Conservation (phyloP, 768 basidiomycete genomes). For the Gyrodon lividus region DNA sequence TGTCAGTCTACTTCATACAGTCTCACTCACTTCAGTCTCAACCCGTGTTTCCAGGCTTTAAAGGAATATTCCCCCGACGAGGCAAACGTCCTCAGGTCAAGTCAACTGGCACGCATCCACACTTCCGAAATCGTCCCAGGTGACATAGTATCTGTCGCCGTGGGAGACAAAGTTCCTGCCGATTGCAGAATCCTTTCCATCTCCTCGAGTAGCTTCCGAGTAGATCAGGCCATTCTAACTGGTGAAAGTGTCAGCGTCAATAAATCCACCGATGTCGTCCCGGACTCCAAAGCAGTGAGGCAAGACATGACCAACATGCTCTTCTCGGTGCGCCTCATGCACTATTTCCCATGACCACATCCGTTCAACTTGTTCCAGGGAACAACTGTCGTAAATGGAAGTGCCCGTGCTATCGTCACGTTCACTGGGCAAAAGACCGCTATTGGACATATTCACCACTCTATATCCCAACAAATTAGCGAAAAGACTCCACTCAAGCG, state of each 20-base stretch:
- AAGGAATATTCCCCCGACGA: conserved; percentile 98
- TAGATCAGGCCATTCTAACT: conserved; percentile 96
- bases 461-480: conserved; percentile 87
- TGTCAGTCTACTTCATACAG: conserved; percentile 47
- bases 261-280: conserved; percentile 69
- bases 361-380: conserved; percentile 49
- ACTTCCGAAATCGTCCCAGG: conserved; percentile 92
- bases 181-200: conserved; percentile 90
- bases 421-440: conserved; percentile 86
- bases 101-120: conserved; percentile 69
- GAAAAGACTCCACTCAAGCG: conserved; percentile 98
- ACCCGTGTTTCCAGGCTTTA: conserved; percentile 60
- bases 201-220: conserved; percentile 88
- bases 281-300: conserved; percentile 82
- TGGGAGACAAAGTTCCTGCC: conserved; percentile 94
- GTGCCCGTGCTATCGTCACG: conserved; percentile 81
- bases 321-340: conserved; percentile 65
- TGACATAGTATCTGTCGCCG: conserved; percentile 86
- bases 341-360: not conserved
- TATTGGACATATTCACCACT: conserved; percentile 96
- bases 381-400: conserved; percentile 95
- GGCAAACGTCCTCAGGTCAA: conserved; percentile 82
- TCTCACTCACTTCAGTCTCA: not conserved
- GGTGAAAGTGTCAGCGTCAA: conserved; percentile 90
- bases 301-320: conserved; percentile 98